Base-by-base conservation (phyloP, 1,284 basidiomycete genomes). In the Trichosporon sp. region DNA sequence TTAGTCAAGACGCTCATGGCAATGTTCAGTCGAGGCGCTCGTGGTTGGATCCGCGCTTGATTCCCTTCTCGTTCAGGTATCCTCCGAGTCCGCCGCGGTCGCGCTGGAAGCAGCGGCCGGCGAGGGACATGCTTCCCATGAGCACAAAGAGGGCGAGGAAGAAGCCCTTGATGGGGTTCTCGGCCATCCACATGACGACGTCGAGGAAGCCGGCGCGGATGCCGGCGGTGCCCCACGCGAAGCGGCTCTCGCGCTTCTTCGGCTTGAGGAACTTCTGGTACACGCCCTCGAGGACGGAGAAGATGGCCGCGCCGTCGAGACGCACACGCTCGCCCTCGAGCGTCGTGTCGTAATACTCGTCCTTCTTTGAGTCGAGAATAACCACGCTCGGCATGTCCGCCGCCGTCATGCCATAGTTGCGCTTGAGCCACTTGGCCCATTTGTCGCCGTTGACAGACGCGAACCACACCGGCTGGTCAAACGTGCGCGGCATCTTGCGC, bases 351-450 rank as follows among this genome's bases (percentile, higher is more conserved):
- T 77, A 79, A 71, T 78, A 79, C 68, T 79, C 76, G 73, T 74
- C 75, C 40, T 70, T 71, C 75, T 79, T 64, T 71, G 96, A 92
- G 83, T 96, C 91, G 0, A 91, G 87, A 67, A 97, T 87, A 16
- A 96, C 87, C 11, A 94, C 86, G 4, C 82, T 82, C 0, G 91
- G 88, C 68, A 88, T 85, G 12, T 87, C 85, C 61, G 51, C 83
- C 26, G 76, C 79, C 61, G 77, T 79, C 73, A 85, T 81, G n/a
- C 80, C 82, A 66, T 21, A 61, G 32, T 6, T 93, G 75, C 89
- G 90, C 86, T 91, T 93, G 83, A 96, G 85, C 93, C 93, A 96
- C 68, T 88, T 90, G 19, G 84, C 86, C 93, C 94, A 96, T 79
- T 87, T 88, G 31, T 89, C 89, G 0, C 86, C 88, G 78, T 96